A percentile compares a stretch with the other conserved stretches of the same genome.
These are phyloP conservation scores for Coemansia sp. DNA, from an alignment of 192 early-diverging fungal genomes.

Conservation along the genomic window DNA sequence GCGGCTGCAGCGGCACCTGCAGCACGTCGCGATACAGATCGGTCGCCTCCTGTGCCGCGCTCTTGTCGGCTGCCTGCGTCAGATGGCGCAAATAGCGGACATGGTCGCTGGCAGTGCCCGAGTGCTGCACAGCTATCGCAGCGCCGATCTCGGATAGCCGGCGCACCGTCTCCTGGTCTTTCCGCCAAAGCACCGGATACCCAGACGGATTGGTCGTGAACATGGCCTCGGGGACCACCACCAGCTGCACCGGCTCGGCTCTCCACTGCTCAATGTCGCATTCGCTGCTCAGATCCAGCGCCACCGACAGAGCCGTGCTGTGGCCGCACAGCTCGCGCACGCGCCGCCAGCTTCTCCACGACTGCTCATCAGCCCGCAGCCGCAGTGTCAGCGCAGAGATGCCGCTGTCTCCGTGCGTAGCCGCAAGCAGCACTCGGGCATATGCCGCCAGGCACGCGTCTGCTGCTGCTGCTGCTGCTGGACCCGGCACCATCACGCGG, in stretches of 20 bases:
- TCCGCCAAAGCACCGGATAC: constrained; percentile 82
- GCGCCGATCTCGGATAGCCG: constrained; percentile 36
- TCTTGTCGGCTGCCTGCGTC: constrained; percentile 57
- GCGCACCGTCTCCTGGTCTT: constrained; percentile 60
- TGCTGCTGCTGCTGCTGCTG: background rate
- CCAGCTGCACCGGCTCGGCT: constrained; percentile 79
- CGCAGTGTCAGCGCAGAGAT: constrained; percentile 47
- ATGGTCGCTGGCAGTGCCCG: constrained; percentile 5
- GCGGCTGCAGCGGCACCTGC: constrained; percentile 81
- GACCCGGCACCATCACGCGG: constrained; percentile 23
- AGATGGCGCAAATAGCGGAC: constrained; percentile 77
- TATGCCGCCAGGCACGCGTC: constrained; percentile 4
- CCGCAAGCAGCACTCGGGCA: constrained; percentile 21
- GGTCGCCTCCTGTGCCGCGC: constrained; percentile 44
- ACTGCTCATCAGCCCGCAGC: constrained; percentile 32
- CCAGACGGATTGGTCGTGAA: constrained; percentile 80
- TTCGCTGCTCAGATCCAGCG: constrained; percentile 59
- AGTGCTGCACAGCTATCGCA: constrained; percentile 26
- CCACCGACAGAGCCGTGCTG: constrained; percentile 57
- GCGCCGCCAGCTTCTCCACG: constrained; percentile 79
- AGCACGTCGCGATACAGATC: constrained; percentile 87
- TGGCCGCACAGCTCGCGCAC: constrained; percentile 70
- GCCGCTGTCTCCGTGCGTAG: background rate
- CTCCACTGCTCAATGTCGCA: constrained; percentile 64
- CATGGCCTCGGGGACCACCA: constrained; percentile 67